Evolutionary conservation across 2,329 filamentous ascomycete genomes (phyloP), one percentile per base, ranked within the genome.

Genomic region (Fusarium ramigenum): DNA sequence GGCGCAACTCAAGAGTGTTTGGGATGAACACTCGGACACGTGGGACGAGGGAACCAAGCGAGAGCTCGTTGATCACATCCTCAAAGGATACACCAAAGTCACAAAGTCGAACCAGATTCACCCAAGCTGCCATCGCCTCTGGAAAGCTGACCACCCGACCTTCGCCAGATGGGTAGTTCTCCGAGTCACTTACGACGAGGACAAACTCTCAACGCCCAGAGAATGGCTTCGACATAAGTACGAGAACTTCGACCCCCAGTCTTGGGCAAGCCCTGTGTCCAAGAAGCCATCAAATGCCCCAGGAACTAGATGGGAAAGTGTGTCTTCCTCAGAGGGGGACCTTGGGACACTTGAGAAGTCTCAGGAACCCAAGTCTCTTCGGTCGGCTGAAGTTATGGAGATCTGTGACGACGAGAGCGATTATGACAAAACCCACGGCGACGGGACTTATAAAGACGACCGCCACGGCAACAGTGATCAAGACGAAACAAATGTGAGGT

Each of bases 261-360:
- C 47, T 23, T 50, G 30, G 47, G n/a, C 4, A 2, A 34, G 47
- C 30, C 47, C 30, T 50, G 6, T 10, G 5, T 15, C 12, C n/a
- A 7, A 50, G 6, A 34, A 23, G n/a, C 3, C 16, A 23, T 4
- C 0, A 23, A 34, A 34, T 3, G 5, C 10, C 7, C 15, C 2
- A 14, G n/a, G 47, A 7, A 34, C 21, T 3, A 23, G 16, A 2
- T 8, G 7, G 0, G 10, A 23, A 50, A 32, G 6, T 1, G 2
- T 0, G 1, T 3, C 4, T 12, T 32, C 21, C 28, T 50, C 30
- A 4, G 9, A 34, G 16, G 16, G 10, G 16, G 9, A 15, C 11
- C 8, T 19, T 16, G 7, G 14, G 19, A 11, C 44, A n/a, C 4
- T 8, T n/a, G 7, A 4, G 28, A 30, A 16, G 14, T 23, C 47